Conservation (phyloP, 345 rosid genomes). For the Syzygium grande region DNA sequence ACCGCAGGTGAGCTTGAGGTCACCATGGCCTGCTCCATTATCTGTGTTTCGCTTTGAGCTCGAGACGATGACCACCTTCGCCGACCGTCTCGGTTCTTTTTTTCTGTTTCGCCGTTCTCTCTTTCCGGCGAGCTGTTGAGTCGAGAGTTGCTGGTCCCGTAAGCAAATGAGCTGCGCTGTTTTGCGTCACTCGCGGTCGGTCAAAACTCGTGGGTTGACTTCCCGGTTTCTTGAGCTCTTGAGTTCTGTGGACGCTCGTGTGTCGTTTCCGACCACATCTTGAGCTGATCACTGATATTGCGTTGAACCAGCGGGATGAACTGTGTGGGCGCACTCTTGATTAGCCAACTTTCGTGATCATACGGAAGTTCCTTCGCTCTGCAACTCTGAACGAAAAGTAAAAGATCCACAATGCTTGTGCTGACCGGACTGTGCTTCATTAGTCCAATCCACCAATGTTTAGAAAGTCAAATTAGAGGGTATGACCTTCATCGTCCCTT, state of each 20-base stretch:
- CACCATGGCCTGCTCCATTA: neutral
- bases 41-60: neutral
- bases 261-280: neutral
- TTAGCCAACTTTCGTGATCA: neutral
- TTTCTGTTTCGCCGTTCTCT: neutral
- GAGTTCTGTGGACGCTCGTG: neutral
- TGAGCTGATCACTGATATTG: neutral
- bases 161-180: neutral
- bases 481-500: neutral
- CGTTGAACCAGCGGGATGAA: neutral
- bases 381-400: neutral
- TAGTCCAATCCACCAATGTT: neutral
- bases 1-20: neutral
- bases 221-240: neutral
- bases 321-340: neutral
- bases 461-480: neutral
- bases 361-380: neutral
- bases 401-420: neutral
- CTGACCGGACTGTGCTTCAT: neutral
- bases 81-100: neutral
- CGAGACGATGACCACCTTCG: neutral
- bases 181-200: neutral
- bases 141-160: neutral
- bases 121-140: neutral
- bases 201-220: neutral